These are phyloP conservation scores for Colletotrichum orbiculare DNA, from an alignment of 2,329 filamentous ascomycete species.

Conservation along the genomic window DNA sequence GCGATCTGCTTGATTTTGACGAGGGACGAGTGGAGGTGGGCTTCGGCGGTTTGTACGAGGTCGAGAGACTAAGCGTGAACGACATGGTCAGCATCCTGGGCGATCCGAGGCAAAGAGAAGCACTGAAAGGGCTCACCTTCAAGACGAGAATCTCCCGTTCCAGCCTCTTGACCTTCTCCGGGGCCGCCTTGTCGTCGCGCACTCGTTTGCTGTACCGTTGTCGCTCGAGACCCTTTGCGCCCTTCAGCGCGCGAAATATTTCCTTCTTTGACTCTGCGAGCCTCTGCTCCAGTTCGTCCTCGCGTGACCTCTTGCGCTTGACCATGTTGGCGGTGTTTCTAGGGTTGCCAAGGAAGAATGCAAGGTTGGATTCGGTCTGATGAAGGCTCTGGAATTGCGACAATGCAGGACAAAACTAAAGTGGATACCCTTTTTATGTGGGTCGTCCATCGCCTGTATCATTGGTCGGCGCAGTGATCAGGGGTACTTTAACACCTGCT, in stretches of 20 bases:
- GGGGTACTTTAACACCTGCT: too few relatives aligned
- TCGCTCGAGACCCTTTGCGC: constrained; percentile 80
- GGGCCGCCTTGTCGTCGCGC: constrained; percentile 56
- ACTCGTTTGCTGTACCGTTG: constrained; percentile 77
- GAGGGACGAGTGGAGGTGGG: constrained; percentile 65
- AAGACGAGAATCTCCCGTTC: constrained; percentile 69
- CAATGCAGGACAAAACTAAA: constrained; percentile 27
- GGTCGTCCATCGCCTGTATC: constrained; percentile 17
- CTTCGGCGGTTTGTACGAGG: constrained; percentile 66
- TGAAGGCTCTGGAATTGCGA: neutral
- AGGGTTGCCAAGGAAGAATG: too few relatives aligned
- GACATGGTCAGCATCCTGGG: constrained; percentile 10
- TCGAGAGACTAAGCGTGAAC: constrained; percentile 61
- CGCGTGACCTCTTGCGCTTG: constrained; percentile 66
- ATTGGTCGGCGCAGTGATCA: neutral
- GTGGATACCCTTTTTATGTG: neutral
- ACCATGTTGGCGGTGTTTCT: constrained; percentile 53
- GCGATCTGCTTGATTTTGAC: constrained; percentile 65
- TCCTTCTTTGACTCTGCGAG: constrained; percentile 68
- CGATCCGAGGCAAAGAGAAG: neutral
- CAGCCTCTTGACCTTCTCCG: constrained; percentile 67
- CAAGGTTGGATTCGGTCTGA: neutral
- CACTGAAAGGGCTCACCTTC: constrained; percentile 53
- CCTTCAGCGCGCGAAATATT: constrained; percentile 75
- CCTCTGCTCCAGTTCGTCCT: constrained; percentile 59